Evolutionary conservation across 305 asterid species (phyloP).

Genomic region (Lippia alba): DNA sequence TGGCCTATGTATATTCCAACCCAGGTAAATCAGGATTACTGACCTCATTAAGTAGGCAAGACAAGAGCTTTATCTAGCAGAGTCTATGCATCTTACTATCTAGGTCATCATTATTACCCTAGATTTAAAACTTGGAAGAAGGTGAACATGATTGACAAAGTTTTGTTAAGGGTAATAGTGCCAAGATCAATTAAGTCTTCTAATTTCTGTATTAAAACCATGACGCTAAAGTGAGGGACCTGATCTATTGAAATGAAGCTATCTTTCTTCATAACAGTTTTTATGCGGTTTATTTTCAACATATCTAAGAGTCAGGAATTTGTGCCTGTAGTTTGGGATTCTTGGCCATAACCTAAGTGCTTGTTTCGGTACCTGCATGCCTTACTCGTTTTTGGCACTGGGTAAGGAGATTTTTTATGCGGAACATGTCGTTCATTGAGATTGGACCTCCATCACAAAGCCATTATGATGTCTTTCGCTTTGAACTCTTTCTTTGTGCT

Average conservation of each 20-base stretch:
- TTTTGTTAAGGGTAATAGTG: background rate
- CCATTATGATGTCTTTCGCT: background rate
- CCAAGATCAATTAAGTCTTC: background rate
- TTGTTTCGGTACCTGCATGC: background rate
- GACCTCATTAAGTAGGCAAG: slow-evolving; percentile 9
- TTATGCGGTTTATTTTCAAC: background rate
- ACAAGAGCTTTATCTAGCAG: background rate
- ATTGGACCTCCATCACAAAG: background rate
- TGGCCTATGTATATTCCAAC: background rate
- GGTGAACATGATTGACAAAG: background rate
- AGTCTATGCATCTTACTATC: background rate
- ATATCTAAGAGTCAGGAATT: background rate
- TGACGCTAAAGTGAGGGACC: background rate
- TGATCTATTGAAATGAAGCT: background rate
- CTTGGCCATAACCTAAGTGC: background rate
- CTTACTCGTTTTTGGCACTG: background rate
- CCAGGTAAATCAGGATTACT: background rate
- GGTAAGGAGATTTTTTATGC: background rate
- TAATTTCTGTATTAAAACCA: background rate
- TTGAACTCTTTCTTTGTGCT: background rate
- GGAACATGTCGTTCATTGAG: background rate
- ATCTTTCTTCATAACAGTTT: background rate
- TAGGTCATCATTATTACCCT: background rate
- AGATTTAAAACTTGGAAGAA: background rate
- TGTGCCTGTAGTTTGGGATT: background rate